Evolutionary conservation across 345 rosid genomes (phyloP).

Genomic region (Rhodomyrtus tomentosa): DNA sequence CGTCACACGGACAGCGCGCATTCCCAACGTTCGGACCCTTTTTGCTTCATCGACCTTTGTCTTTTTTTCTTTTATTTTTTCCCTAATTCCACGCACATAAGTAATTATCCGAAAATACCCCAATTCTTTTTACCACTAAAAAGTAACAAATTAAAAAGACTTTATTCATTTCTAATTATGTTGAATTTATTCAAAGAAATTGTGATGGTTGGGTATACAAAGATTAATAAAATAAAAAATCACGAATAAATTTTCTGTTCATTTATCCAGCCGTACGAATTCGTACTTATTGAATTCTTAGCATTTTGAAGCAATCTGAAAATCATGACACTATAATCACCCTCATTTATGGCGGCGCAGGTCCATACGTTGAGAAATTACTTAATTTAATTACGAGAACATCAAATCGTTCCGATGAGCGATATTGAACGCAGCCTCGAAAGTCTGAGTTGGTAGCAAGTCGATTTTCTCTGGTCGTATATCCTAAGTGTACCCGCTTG

Average conservation of each 20-base stretch:
- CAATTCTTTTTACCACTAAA: not conserved
- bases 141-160: not conserved
- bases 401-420: rapidly evolving
- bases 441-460: not conserved
- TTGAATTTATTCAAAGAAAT: not conserved
- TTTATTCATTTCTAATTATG: not conserved
- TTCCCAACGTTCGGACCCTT: not conserved
- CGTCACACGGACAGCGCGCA: not conserved
- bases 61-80: not conserved
- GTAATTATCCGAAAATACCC: not conserved
- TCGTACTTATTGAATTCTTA: not conserved
- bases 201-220: not conserved
- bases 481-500: not conserved
- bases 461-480: not conserved
- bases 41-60: not conserved
- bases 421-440: not conserved
- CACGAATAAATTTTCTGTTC: not conserved
- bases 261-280: not conserved
- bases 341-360: rapidly evolving
- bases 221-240: not conserved
- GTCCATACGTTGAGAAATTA: not conserved
- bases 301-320: not conserved
- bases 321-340: not conserved
- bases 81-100: not conserved
- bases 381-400: not conserved